These are phyloP conservation scores for Acanthamoeba royreba DNA, from an alignment of 208 protist genomes.

Conservation along the genomic window DNA sequence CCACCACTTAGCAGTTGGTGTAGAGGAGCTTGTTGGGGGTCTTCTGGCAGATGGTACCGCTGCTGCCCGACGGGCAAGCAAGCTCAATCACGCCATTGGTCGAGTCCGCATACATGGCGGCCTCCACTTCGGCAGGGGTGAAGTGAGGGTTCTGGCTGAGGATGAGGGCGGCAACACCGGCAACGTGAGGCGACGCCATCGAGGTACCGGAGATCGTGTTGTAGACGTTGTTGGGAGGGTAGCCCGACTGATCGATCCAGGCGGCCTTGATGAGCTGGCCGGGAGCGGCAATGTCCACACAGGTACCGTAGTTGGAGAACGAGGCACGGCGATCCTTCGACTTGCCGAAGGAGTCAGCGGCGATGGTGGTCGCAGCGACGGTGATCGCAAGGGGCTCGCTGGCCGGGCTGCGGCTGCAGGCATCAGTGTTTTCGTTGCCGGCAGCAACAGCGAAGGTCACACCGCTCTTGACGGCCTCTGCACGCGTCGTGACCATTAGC, in stretches of 20 bases:
- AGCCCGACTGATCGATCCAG: constrained; percentile 30
- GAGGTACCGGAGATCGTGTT: constrained; percentile 49
- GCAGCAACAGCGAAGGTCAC: constrained; percentile 55
- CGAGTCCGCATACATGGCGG: background rate
- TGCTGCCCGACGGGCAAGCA: background rate
- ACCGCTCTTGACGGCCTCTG: constrained; percentile 21
- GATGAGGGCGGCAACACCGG: constrained; percentile 33
- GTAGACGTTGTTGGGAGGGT: background rate
- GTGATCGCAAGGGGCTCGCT: constrained; percentile 22
- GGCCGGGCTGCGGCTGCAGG: constrained; percentile 40
- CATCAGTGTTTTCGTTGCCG: constrained; percentile 43
- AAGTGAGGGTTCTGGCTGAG: background rate
- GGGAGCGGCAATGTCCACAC: constrained; percentile 26
- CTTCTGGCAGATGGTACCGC: background rate
- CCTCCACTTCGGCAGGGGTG: background rate
- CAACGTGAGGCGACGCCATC: constrained; percentile 55
- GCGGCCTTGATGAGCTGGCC: constrained; percentile 52
- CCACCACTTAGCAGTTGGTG: background rate
- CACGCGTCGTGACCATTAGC: background rate
- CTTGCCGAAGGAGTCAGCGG: background rate
- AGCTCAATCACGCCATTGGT: background rate
- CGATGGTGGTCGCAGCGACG: constrained; percentile 34
- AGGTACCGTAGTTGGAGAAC: constrained; percentile 56
- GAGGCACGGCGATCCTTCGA: background rate
- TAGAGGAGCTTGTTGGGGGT: constrained; percentile 36